phyloP scores from a whole-genome alignment of 2,329 filamentous ascomycete species.

The Fusarium luffae region DNA sequence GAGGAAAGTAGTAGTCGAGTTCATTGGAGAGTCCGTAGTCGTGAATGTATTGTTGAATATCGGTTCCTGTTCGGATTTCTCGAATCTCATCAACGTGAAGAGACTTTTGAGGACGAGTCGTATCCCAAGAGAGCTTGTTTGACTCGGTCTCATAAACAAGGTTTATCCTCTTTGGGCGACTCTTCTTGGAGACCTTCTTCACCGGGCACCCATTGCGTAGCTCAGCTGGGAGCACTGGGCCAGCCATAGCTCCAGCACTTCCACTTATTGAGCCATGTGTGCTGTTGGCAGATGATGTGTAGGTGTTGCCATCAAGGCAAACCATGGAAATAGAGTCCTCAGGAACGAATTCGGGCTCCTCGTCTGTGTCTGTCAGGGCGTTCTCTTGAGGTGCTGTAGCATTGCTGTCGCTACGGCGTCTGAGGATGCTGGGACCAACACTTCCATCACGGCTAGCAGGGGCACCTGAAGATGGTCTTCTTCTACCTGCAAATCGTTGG shows the following conservation, averaged over 20 bases:
- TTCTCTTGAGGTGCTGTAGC: conserved; percentile 70
- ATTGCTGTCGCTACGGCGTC: conserved; percentile 90
- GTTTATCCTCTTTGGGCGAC: conserved; percentile 72
- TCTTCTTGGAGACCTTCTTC: conserved; percentile 87
- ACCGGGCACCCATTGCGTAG: conserved; percentile 83
- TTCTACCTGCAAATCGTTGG: conserved; percentile 72
- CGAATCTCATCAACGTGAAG: conserved; percentile 97
- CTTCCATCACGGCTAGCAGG: conserved; percentile 86
- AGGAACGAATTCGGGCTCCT: conserved; percentile 57
- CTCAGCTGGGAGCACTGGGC: conserved; percentile 79
- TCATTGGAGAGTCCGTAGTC: conserved; percentile 78
- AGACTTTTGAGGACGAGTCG: conserved; percentile 79
- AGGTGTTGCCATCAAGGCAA: conserved; percentile 55
- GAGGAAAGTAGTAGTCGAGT: conserved; percentile 60
- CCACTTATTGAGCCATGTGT: conserved; percentile 60
- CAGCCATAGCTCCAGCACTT: conserved; percentile 60
- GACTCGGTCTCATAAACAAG: conserved; percentile 82
- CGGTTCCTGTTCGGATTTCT: conserved; percentile 84
- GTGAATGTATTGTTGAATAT: conserved; percentile 89
- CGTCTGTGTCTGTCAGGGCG: conserved; percentile 61
- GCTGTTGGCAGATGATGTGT: conserved; percentile 62
- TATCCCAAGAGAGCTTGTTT: conserved; percentile 90
- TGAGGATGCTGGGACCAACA: conserved; percentile 87
- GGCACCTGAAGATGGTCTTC: conserved; percentile 81
- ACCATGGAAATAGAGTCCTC: conserved; percentile 52